Conservation (phyloP, 2,329 filamentous ascomycete species). For the Cryphonectria radicalis region DNA sequence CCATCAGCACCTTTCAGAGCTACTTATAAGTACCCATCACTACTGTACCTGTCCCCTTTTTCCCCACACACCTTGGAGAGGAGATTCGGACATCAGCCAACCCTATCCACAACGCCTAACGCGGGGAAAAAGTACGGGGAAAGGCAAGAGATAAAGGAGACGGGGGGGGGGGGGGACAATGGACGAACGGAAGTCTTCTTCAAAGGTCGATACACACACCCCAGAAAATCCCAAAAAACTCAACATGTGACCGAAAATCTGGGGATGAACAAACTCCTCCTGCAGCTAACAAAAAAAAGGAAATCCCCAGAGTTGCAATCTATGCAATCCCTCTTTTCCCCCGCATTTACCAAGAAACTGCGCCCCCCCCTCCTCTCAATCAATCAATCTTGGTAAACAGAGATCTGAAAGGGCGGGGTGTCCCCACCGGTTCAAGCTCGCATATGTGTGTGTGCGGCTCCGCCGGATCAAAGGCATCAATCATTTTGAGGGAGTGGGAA, state of each 20-base stretch:
- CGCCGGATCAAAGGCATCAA: slow-evolving; percentile 21
- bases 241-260: not conserved
- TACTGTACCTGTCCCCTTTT: not conserved
- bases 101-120: not conserved
- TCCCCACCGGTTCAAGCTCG: not conserved
- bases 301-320: not conserved
- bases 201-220: not conserved
- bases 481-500: not conserved
- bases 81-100: not conserved
- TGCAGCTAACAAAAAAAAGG: not conserved
- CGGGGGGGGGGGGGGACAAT: not conserved
- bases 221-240: not conserved
- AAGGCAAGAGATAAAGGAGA: not conserved
- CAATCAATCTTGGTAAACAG: not conserved
- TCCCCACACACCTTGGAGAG: slow-evolving; percentile 16
- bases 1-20: not conserved
- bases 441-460: slow-evolving; percentile 23
- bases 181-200: slow-evolving; percentile 21
- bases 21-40: not conserved
- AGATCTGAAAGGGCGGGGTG: not conserved
- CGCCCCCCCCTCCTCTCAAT: too few relatives aligned
- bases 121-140: not conserved
- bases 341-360: not conserved
- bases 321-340: not conserved
- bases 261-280: not conserved